Conservation (phyloP, 192 early-diverging fungal genomes). For the Mortierella hygrophila region DNA sequence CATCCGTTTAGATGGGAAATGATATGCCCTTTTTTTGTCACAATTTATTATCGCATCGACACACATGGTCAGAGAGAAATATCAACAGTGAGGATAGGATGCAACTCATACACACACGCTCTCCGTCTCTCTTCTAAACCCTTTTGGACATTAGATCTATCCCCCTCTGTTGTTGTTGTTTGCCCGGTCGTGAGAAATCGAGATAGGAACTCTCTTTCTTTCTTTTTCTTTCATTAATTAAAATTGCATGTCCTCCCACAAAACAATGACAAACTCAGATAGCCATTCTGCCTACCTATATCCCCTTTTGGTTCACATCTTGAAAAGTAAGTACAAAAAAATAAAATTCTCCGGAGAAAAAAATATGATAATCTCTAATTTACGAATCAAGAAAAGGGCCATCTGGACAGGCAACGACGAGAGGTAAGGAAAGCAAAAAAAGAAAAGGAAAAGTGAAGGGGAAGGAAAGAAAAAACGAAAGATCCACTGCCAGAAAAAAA, state of each 20-base stretch:
- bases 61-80: neutral
- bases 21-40: neutral
- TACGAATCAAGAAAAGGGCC: neutral
- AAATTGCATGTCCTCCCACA: neutral
- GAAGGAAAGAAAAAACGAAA: neutral
- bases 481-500: neutral
- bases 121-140: neutral
- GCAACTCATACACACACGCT: neutral
- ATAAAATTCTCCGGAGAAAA: neutral
- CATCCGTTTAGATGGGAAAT: neutral
- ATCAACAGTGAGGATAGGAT: neutral
- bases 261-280: neutral
- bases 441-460: neutral
- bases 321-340: neutral
- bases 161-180: neutral
- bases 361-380: neutral
- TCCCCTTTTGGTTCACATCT: neutral
- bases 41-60: neutral
- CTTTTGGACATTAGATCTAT: neutral
- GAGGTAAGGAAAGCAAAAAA: too few relatives aligned
- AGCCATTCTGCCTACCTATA: neutral
- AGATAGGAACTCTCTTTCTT: conserved; percentile 1
- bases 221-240: neutral
- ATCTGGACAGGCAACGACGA: neutral
- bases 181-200: neutral